Conservation (phyloP, 2,329 filamentous ascomycete species). For the Monilinia polystroma region DNA sequence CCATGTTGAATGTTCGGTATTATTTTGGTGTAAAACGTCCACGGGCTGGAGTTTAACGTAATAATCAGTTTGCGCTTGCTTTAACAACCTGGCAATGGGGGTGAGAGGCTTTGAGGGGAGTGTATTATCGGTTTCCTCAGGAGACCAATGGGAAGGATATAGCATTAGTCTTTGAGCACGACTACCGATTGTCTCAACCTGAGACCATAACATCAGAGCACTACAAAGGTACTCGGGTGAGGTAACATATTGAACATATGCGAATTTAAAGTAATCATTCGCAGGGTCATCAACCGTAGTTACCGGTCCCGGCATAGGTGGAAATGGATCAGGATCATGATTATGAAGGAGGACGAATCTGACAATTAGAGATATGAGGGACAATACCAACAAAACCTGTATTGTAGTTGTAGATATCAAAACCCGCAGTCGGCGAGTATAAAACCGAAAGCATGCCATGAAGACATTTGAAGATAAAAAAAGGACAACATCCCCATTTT, state of each 20-base stretch:
- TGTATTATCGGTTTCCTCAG: slow-evolving; percentile 30
- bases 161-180: slow-evolving; percentile 35
- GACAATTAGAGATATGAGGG: slow-evolving; percentile 27
- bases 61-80: slow-evolving; percentile 32
- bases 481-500: slow-evolving; percentile 5
- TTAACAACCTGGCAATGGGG: slow-evolving; percentile 33
- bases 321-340: slow-evolving; percentile 27
- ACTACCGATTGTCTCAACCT: slow-evolving; percentile 37
- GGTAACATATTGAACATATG: slow-evolving; percentile 37
- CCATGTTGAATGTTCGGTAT: slow-evolving; percentile 30
- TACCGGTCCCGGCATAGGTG: slow-evolving; percentile 24
- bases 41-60: slow-evolving; percentile 34
- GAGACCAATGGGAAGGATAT: slow-evolving; percentile 36
- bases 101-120: slow-evolving; percentile 28
- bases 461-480: slow-evolving; percentile 15
- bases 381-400: slow-evolving; percentile 26
- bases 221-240: slow-evolving; percentile 36
- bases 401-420: slow-evolving; percentile 26
- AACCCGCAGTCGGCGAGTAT: slow-evolving; percentile 30
- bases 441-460: slow-evolving; percentile 32
- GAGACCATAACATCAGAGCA: slow-evolving; percentile 36
- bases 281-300: slow-evolving; percentile 28
- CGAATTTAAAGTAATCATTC: slow-evolving; percentile 35
- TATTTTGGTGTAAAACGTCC: slow-evolving; percentile 30
- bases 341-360: slow-evolving; percentile 34